Conservation (phyloP, 441 rosid genomes). For the Oxalis stricta region DNA sequence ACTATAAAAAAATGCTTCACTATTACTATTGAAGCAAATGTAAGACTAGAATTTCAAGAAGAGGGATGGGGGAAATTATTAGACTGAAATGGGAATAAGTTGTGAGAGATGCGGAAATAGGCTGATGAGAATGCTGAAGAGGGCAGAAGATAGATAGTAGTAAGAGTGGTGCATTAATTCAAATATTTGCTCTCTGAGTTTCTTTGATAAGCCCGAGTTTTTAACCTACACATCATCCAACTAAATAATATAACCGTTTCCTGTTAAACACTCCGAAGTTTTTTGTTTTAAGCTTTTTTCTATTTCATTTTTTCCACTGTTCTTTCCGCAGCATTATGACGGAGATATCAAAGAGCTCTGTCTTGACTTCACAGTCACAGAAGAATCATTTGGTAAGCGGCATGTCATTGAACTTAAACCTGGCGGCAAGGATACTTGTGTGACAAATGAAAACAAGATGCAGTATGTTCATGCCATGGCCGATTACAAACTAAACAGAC, state of each 20-base stretch:
- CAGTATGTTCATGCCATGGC: constrained; percentile 98
- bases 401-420: constrained; percentile 74
- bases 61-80: too few relatives aligned
- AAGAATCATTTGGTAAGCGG: constrained; percentile 75
- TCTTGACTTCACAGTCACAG: constrained; percentile 87
- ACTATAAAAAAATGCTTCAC: too few relatives aligned
- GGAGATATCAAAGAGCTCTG: constrained; percentile 82
- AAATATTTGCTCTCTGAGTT: too few relatives aligned
- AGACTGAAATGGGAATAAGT: too few relatives aligned
- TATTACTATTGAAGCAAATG: too few relatives aligned
- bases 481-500: constrained; percentile 90
- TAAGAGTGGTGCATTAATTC: neutral
- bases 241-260: neutral
- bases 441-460: constrained; percentile 92
- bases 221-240: too few relatives aligned
- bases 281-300: constrained; percentile 6
- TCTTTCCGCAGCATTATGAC: constrained; percentile 59
- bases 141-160: neutral
- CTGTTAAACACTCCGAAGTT: neutral
- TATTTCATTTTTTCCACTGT: too few relatives aligned
- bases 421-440: constrained; percentile 73
- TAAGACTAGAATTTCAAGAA: too few relatives aligned
- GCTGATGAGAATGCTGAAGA: neutral
- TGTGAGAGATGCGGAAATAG: neutral
- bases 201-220: too few relatives aligned